phyloP scores from a whole-genome alignment of 768 basidiomycete genomes.

The Russula dissimulans region DNA sequence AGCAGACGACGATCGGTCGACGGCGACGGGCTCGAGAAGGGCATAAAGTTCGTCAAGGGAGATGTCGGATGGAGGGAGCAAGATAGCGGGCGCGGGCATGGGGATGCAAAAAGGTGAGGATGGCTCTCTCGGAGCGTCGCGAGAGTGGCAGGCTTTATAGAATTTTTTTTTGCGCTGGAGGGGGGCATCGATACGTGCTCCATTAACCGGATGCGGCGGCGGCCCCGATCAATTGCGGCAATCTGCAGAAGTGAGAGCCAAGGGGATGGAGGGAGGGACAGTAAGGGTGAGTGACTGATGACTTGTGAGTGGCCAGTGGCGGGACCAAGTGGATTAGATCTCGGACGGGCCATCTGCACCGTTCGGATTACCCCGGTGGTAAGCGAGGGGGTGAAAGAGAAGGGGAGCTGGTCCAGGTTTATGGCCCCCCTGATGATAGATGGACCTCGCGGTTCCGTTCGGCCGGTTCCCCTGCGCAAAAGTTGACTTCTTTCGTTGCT shows the following conservation, averaged over 20 bases:
- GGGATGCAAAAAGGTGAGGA: not conserved
- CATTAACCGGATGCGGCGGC: conserved; percentile 6
- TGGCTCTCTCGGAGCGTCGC: not conserved
- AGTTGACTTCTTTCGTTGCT: not conserved
- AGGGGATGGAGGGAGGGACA: not conserved
- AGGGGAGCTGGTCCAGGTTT: not conserved
- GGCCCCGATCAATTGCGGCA: conserved; percentile 17
- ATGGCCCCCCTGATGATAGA: not conserved
- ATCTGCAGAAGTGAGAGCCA: conserved; percentile 15
- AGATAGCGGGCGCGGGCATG: conserved; percentile 9
- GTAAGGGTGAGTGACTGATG: not conserved
- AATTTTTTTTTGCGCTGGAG: not conserved
- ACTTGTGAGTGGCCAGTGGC: not conserved
- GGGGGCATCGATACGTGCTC: not conserved
- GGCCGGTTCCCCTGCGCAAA: not conserved
- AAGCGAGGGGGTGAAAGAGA: not conserved
- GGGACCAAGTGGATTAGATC: not conserved
- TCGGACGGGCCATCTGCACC: not conserved
- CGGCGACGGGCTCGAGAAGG: conserved; percentile 47
- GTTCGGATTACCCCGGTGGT: not conserved
- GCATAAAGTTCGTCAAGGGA: conserved; percentile 41
- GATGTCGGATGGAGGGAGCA: conserved; percentile 29
- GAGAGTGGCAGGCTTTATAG: conserved; percentile 10
- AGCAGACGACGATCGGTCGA: conserved; percentile 32
- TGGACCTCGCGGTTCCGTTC: not conserved